Conservation (phyloP, 202 grass and related monocot genomes). For the Carex arenaria region DNA sequence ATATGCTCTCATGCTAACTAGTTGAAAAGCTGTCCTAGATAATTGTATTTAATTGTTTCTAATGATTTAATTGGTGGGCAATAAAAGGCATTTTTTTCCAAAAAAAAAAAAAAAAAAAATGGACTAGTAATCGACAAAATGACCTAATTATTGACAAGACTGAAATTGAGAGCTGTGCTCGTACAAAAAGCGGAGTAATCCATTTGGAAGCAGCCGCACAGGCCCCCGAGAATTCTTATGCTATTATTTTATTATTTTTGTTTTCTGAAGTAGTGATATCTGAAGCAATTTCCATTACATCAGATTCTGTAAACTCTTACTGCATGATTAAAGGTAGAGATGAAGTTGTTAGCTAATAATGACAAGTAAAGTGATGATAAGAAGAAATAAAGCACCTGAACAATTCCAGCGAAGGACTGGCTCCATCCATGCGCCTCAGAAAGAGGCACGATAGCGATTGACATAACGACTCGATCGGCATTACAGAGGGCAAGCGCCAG, state of each 20-base stretch:
- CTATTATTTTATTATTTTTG: background rate
- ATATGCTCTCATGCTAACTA: no score
- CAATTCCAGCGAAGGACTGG: slow-evolving; percentile 71
- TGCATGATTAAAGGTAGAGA: background rate
- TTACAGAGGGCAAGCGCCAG: slow-evolving; percentile 96
- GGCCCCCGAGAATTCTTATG: background rate
- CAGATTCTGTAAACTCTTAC: background rate
- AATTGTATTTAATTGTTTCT: no score
- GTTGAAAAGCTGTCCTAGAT: no score
- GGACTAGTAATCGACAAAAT: background rate
- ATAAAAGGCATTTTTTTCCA: no score
- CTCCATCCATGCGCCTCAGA: slow-evolving; percentile 79
- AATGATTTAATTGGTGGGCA: no score
- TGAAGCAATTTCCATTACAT: background rate
- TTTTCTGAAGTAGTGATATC: background rate
- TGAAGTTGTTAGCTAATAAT: background rate
- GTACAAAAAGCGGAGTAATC: background rate
- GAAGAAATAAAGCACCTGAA: slow-evolving; percentile 50
- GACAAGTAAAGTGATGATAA: background rate
- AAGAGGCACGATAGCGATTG: slow-evolving; percentile 88
- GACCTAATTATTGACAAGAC: background rate
- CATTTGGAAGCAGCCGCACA: background rate
- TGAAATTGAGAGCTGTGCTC: background rate
- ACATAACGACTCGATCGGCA: slow-evolving; percentile 96
- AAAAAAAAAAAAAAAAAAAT: no score